These are phyloP conservation scores for Suhomyces maxii DNA, from an alignment of 1,139 yeast genomes.

Conservation along the genomic window DNA sequence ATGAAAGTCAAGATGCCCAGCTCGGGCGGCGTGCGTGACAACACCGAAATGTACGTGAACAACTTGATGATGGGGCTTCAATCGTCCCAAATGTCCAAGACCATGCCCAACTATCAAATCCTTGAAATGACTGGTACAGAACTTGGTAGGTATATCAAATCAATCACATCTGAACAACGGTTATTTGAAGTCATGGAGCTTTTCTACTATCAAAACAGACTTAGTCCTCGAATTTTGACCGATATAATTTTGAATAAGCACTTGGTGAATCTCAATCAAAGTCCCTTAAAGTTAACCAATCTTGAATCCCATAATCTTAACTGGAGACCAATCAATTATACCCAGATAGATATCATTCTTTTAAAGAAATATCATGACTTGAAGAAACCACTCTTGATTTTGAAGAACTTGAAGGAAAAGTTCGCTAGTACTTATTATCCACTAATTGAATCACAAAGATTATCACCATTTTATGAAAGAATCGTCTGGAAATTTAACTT, in stretches of 20 bases:
- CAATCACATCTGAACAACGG: constrained; percentile 23
- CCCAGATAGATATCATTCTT: constrained; percentile 31
- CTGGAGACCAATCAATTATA: constrained; percentile 19
- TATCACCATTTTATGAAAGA: constrained; percentile 43
- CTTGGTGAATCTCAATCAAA: constrained; percentile 20
- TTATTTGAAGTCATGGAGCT: constrained; percentile 30
- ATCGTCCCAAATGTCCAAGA: constrained; percentile 10
- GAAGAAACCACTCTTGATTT: constrained; percentile 31
- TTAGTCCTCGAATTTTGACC: constrained; percentile 27
- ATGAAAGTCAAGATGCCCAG: constrained; percentile 13
- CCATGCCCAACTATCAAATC: constrained; percentile 10
- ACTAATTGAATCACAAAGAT: constrained; percentile 21
- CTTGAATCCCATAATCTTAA: constrained; percentile 9
- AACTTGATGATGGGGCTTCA: constrained; percentile 23
- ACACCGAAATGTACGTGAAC: constrained; percentile 18
- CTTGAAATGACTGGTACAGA: constrained; percentile 21
- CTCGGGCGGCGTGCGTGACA: constrained; percentile 6
- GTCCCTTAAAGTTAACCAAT: constrained; percentile 21
- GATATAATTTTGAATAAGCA: constrained; percentile 31
- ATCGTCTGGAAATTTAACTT: constrained; percentile 45
- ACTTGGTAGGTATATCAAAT: constrained; percentile 22
- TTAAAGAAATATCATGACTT: constrained; percentile 39
- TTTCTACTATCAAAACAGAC: constrained; percentile 28
- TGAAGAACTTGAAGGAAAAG: constrained; percentile 31
- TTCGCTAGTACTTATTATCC: constrained; percentile 29